phyloP scores from a whole-genome alignment of 768 basidiomycete genomes.

The Tricholoma sp. region DNA sequence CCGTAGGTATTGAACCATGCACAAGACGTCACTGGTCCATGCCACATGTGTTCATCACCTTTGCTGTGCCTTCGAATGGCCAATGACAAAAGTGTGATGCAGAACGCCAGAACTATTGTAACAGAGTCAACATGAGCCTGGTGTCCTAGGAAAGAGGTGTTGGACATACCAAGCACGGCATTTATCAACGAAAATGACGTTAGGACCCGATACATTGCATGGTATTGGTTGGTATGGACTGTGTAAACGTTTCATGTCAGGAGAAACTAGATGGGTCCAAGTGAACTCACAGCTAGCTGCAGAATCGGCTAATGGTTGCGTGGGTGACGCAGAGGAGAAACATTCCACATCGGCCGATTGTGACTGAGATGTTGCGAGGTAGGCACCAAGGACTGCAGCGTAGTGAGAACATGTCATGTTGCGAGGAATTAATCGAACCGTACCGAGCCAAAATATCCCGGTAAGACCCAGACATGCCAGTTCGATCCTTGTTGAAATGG shows the following conservation, averaged over 20 bases:
- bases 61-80: slow-evolving; percentile 37
- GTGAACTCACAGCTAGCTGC: slow-evolving; percentile 58
- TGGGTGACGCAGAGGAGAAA: slow-evolving; percentile 50
- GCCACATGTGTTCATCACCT: slow-evolving; percentile 59
- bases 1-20: slow-evolving; percentile 65
- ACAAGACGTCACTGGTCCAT: slow-evolving; percentile 62
- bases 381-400: slow-evolving; percentile 65
- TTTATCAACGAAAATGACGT: slow-evolving; percentile 80
- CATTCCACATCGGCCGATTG: slow-evolving; percentile 81
- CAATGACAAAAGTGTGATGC: slow-evolving; percentile 33
- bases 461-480: slow-evolving; percentile 64
- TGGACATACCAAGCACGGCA: slow-evolving; percentile 55
- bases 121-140: neutral
- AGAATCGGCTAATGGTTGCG: slow-evolving; percentile 48
- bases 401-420: slow-evolving; percentile 9
- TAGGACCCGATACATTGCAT: slow-evolving; percentile 83
- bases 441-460: slow-evolving; percentile 78
- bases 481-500: slow-evolving; percentile 75
- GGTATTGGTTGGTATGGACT: slow-evolving; percentile 85
- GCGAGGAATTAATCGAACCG: slow-evolving; percentile 17
- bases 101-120: slow-evolving; percentile 35
- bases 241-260: slow-evolving; percentile 6
- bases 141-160: neutral
- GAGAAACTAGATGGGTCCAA: neutral
- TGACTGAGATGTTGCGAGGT: slow-evolving; percentile 68